These are phyloP conservation scores for Fusarium nematophilum DNA, from an alignment of 2,329 filamentous ascomycete species.

Conservation along the genomic window DNA sequence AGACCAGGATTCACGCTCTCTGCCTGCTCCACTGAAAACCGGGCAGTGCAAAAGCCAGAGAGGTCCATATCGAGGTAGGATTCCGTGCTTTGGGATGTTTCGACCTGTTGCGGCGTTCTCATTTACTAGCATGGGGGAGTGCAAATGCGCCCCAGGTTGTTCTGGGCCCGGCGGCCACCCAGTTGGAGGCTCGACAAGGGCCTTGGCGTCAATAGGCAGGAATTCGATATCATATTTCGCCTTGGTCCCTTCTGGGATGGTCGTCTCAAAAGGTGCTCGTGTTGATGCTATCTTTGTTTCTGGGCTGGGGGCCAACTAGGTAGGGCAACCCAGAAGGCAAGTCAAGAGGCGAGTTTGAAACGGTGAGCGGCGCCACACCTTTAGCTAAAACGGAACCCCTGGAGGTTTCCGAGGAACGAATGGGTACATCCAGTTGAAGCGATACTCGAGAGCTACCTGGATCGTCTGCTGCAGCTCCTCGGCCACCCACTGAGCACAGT, in stretches of 20 bases:
- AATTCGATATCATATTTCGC: constrained; percentile 28
- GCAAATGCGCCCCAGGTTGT: neutral
- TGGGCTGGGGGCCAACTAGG: neutral
- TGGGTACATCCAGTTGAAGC: neutral
- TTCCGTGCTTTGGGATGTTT: constrained; percentile 13
- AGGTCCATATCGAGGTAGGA: constrained; percentile 12
- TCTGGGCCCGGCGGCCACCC: neutral
- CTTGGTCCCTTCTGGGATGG: constrained; percentile 15
- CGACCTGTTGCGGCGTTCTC: constrained; percentile 23
- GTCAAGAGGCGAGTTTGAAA: constrained; percentile 13
- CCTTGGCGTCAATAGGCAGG: constrained; percentile 1
- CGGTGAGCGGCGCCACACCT: constrained; percentile 6
- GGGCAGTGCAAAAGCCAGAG: constrained; percentile 2
- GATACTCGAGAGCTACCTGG: no score
- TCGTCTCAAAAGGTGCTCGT: constrained; percentile 19
- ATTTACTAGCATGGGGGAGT: constrained; percentile 2
- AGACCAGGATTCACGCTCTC: constrained; percentile 12
- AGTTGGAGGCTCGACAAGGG: neutral
- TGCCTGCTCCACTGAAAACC: constrained; percentile 6
- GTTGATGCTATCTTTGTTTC: constrained; percentile 29
- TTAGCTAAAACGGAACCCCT: constrained; percentile 10
- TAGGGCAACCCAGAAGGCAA: neutral
- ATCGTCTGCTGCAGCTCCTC: no score
- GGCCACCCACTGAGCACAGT: no score
- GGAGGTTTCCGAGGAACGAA: neutral